Percentiles rank a stretch among this genome's conserved stretches.
Evolutionary conservation across 495 filamentous ascomycete genomes (phyloP).

Genomic region (Lasiosphaeria miniovina): DNA sequence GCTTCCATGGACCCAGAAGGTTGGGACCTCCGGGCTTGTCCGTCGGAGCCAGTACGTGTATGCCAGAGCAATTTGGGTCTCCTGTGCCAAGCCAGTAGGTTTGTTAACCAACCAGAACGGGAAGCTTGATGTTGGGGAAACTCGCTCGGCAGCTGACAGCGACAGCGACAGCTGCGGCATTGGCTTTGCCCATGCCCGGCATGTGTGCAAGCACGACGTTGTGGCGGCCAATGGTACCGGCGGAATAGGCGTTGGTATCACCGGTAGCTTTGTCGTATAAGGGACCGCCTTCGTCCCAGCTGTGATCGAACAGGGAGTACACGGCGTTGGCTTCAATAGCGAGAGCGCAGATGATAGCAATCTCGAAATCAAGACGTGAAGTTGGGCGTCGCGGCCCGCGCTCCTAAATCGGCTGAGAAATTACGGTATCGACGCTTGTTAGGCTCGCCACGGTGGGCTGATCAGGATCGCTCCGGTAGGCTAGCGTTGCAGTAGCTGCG

Average conservation of each 20-base stretch:
- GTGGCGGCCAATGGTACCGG: conserved; percentile 33
- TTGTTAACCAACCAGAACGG: no score
- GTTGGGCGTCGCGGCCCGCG: neutral
- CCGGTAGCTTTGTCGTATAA: conserved; percentile 20
- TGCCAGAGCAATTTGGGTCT: neutral
- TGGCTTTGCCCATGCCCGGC: conserved; percentile 33
- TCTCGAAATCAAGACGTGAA: conserved; percentile 17
- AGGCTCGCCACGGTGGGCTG: neutral
- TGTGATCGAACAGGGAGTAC: conserved; percentile 20
- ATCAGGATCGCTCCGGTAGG: no score
- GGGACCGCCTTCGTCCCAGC: conserved; percentile 17
- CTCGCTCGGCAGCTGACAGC: conserved; percentile 29
- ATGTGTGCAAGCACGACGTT: conserved; percentile 35
- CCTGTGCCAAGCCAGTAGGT: no score
- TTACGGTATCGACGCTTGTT: neutral
- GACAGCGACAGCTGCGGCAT: conserved; percentile 29
- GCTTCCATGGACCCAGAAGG: neutral
- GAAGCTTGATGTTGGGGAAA: no score
- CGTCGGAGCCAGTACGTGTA: neutral
- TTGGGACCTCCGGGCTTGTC: neutral
- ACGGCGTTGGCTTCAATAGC: conserved; percentile 32
- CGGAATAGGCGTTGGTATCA: conserved; percentile 35
- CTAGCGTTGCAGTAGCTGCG: no score
- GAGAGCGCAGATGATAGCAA: conserved; percentile 37
- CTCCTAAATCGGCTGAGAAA: no score